Conservation (phyloP, 495 filamentous ascomycete species). For the Neurospora sp. region DNA sequence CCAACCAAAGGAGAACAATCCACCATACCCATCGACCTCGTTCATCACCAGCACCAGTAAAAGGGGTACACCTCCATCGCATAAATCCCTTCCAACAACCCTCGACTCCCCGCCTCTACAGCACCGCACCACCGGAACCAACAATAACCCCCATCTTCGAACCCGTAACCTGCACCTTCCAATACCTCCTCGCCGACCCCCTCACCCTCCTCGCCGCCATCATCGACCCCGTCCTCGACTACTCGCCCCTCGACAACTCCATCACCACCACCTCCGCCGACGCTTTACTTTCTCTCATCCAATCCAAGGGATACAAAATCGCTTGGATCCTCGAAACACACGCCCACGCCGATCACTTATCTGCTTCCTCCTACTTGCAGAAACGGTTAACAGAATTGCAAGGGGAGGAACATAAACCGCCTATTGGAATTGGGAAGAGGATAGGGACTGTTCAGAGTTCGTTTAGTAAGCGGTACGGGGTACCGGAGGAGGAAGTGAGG, state of each 20-base stretch:
- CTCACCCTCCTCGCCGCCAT: constrained; percentile 36
- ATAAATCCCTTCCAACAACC: background rate
- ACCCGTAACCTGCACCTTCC: constrained; percentile 40
- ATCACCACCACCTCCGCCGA: constrained; percentile 43
- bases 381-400: constrained; percentile 18
- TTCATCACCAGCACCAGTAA: too few species aligned
- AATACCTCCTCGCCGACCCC: constrained; percentile 48
- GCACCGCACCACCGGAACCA: constrained; percentile 5
- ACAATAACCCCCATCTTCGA: constrained; percentile 20
- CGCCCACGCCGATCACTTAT: constrained; percentile 52
- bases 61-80: background rate
- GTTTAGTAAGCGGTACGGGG: constrained; percentile 39
- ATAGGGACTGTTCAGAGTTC: constrained; percentile 41
- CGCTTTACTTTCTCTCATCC: constrained; percentile 29
- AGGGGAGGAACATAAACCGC: constrained; percentile 13
- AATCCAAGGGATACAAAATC: constrained; percentile 35
- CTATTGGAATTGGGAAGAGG: constrained; percentile 45
- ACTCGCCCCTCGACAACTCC: constrained; percentile 32
- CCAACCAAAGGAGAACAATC: background rate
- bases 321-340: constrained; percentile 50
- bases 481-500: constrained; percentile 28
- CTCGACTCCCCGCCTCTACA: too few species aligned
- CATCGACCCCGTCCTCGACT: constrained; percentile 53
- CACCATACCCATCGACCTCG: background rate
- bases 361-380: constrained; percentile 45